Base-by-base conservation (phyloP, 768 basidiomycete genomes). In the Suillus lakei region DNA sequence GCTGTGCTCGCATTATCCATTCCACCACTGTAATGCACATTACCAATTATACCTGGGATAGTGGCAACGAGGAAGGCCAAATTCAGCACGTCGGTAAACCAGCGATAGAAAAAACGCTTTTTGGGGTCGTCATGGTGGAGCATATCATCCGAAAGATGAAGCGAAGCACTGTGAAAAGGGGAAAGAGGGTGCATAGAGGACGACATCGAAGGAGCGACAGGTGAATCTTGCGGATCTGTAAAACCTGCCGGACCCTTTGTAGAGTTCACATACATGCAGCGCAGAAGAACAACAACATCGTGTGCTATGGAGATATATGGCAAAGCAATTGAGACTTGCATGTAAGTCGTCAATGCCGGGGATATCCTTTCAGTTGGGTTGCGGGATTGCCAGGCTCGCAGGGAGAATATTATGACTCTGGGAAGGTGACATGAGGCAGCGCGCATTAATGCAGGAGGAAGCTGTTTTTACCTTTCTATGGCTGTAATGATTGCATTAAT, bases 211-310 rank as follows among this genome's bases (percentile, higher is more conserved):
- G 68, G 18, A 18, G 66, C 65, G 68, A 70, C 51, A 43, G 63
- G 63, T 30, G 65, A 65, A 78, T 76, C 51, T 69, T 71, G 16
- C 32, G 48, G 36, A 72, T 74, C 18, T 50, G 34, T 18, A 74
- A 72, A 18, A 73, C 71, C 5, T 43, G 79, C 73, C 0, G 66
- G 67, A 67, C 79, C 64, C 60, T 77, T 38, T 1, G 80, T 81
- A 8, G 82, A 72, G 64, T 82, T 82, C 44, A 83, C 73, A 23
- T 82, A 70, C 30, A 80, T 59, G 66, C 79, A 80, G n/a, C 78
- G 75, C 16, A 81, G 60, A 28, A 81, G 70, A 61, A 72, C 72
- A 39, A 78, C 73, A 16, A 80, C 69, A 62, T 81, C 79, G 65
- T 73, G 72, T 10, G 76, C 73, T 50, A 80, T 73, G 12, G 73